Conservation (phyloP, 768 basidiomycete species). For the Zangia roseola region DNA sequence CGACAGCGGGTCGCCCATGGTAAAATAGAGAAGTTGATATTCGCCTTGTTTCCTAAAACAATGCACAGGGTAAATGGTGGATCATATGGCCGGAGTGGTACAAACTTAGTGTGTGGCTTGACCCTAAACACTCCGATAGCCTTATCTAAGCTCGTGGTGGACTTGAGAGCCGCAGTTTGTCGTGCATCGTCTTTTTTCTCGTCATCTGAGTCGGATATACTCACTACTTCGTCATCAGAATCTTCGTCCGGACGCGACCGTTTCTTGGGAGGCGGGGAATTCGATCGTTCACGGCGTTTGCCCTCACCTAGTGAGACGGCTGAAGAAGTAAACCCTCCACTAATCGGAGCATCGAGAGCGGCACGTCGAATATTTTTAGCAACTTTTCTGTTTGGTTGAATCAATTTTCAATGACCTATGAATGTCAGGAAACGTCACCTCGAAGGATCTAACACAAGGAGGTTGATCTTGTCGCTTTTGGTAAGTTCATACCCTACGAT, state of each 20-base stretch:
- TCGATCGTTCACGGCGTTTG: constrained; percentile 24
- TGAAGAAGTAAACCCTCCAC: constrained; percentile 13
- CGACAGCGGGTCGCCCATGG: constrained; percentile 61
- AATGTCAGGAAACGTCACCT: constrained; percentile 39
- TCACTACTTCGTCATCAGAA: constrained; percentile 29
- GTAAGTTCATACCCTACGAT: constrained; percentile 81
- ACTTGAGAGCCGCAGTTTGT: neutral
- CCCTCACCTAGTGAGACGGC: constrained; percentile 9
- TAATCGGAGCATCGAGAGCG: constrained; percentile 13
- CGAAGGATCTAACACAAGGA: constrained; percentile 80
- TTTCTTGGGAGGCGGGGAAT: constrained; percentile 26
- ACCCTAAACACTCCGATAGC: constrained; percentile 52
- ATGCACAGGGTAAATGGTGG: neutral
- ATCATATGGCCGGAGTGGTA: constrained; percentile 5
- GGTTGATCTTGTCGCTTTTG: constrained; percentile 53
- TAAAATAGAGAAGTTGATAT: constrained; percentile 85
- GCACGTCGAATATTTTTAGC: constrained; percentile 17
- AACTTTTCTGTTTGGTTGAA: constrained; percentile 9
- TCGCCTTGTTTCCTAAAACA: constrained; percentile 39
- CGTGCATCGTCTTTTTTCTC: constrained; percentile 1
- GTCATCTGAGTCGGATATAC: constrained; percentile 21
- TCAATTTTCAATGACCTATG: neutral
- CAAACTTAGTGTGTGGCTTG: constrained; percentile 43
- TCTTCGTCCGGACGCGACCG: constrained; percentile 21
- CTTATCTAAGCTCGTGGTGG: constrained; percentile 28